These are phyloP conservation scores for Ophiocordyceps australis DNA, from an alignment of 2,329 filamentous ascomycete species.

Conservation along the genomic window DNA sequence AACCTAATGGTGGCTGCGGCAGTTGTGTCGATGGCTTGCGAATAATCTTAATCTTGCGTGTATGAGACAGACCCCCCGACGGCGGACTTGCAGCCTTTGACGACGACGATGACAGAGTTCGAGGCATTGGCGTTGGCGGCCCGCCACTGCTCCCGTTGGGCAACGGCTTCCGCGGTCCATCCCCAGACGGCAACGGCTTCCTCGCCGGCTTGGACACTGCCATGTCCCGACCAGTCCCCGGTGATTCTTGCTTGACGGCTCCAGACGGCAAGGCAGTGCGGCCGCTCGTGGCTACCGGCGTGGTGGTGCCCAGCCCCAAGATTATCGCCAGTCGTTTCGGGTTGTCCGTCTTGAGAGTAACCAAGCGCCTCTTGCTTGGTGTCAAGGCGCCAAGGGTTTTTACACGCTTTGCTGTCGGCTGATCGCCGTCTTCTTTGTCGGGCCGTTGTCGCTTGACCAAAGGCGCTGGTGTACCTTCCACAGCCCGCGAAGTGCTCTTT, in stretches of 20 bases:
- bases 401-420: constrained; percentile 18
- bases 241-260: constrained; percentile 8
- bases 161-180: constrained; percentile 12
- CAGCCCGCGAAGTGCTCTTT: constrained; percentile 5
- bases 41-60: constrained; percentile 21
- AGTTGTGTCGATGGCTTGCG: no score
- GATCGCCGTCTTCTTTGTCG: constrained; percentile 15
- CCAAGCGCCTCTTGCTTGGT: constrained; percentile 13
- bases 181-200: constrained; percentile 16
- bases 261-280: constrained; percentile 15
- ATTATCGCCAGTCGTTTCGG: constrained; percentile 15
- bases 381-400: constrained; percentile 11
- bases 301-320: constrained; percentile 13
- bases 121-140: constrained; percentile 7
- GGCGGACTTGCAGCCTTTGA: constrained; percentile 9
- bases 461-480: constrained; percentile 6
- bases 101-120: constrained; percentile 8
- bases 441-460: constrained; percentile 16
- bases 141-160: constrained; percentile 8
- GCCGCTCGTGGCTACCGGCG: constrained; percentile 5
- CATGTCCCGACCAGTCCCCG: constrained; percentile 6
- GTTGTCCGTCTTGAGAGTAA: constrained; percentile 17
- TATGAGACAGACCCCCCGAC: no score
- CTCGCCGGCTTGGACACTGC: constrained; percentile 15
- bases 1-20: no score